These are phyloP conservation scores for Talaromyces nanjingensis DNA, from an alignment of 495 filamentous ascomycete species.

Conservation along the genomic window DNA sequence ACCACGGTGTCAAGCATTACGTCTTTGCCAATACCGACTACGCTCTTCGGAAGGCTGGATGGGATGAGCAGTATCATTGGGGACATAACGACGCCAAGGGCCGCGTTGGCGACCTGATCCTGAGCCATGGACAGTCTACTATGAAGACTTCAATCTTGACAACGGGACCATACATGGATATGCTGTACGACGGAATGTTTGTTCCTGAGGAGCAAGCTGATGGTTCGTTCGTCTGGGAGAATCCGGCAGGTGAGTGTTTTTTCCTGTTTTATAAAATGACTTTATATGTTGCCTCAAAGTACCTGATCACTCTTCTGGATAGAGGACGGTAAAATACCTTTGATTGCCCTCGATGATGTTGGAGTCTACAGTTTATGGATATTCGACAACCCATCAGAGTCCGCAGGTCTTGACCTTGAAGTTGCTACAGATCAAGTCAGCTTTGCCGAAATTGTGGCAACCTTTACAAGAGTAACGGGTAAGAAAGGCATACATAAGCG, in stretches of 20 bases:
- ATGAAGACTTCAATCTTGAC: slow-evolving; percentile 34
- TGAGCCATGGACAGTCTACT: slow-evolving; percentile 10
- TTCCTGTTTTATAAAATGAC: slow-evolving; percentile 8
- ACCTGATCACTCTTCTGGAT: not conserved
- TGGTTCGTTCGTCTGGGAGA: slow-evolving; percentile 9
- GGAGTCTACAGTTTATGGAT: slow-evolving; percentile 49
- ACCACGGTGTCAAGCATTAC: slow-evolving; percentile 44
- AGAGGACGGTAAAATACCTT: slow-evolving; percentile 25
- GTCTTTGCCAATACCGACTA: slow-evolving; percentile 46
- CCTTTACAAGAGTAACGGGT: slow-evolving; percentile 48
- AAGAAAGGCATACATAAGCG: slow-evolving; percentile 37
- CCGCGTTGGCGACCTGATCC: slow-evolving; percentile 39
- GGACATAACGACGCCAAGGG: slow-evolving; percentile 50
- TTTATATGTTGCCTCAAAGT: not conserved
- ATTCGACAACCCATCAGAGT: slow-evolving; percentile 42
- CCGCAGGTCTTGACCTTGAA: slow-evolving; percentile 44
- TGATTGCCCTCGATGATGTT: slow-evolving; percentile 45
- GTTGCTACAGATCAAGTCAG: slow-evolving; percentile 42
- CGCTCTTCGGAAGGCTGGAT: slow-evolving; percentile 31
- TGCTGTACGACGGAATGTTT: slow-evolving; percentile 25
- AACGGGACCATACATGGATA: slow-evolving; percentile 49
- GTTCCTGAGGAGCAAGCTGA: slow-evolving; percentile 2
- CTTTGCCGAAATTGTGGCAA: slow-evolving; percentile 37
- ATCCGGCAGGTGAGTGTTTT: slow-evolving; percentile 8
- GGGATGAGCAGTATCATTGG: slow-evolving; percentile 32